phyloP scores from a whole-genome alignment of 2,329 filamentous ascomycete genomes.

The Lasiodiplodia hormozganensis region DNA sequence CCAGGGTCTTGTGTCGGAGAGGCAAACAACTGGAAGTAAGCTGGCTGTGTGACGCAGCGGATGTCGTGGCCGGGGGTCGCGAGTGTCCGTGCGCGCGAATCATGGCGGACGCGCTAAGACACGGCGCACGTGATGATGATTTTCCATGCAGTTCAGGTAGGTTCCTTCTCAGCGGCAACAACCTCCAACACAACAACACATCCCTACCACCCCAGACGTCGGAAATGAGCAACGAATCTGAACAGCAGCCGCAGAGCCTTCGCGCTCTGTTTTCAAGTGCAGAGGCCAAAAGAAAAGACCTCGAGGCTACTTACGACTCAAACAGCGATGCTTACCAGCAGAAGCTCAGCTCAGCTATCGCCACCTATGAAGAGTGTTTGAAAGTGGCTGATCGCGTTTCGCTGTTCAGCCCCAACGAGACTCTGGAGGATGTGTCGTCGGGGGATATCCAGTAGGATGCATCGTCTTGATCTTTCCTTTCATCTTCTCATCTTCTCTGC shows the following conservation, averaged over 20 bases:
- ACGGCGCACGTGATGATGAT: conserved; percentile 10
- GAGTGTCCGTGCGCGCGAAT: not conserved
- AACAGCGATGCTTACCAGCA: conserved; percentile 71
- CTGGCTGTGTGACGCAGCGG: not conserved
- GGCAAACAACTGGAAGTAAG: not conserved
- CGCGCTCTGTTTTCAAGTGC: conserved; percentile 62
- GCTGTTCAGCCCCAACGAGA: conserved; percentile 91
- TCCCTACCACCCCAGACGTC: not conserved
- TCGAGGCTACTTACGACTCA: conserved; percentile 71
- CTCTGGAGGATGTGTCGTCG: conserved; percentile 83
- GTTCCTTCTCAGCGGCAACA: conserved; percentile 2
- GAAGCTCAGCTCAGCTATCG: conserved; percentile 70
- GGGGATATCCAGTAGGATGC: conserved; percentile 74
- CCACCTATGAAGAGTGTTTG: conserved; percentile 75
- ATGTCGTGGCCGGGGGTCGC: not conserved
- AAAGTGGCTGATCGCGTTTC: conserved; percentile 73
- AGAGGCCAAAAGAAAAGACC: conserved; percentile 59
- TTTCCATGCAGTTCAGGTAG: conserved; percentile 3
- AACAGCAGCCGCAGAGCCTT: conserved; percentile 61
- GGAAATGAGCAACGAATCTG: conserved; percentile 39
- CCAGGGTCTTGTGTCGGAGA: not conserved
- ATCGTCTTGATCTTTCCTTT: conserved; percentile 38
- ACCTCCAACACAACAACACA: not conserved
- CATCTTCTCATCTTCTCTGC: conserved; percentile 28
- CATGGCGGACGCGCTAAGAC: conserved; percentile 14